A percentile compares a stretch with the other conserved stretches of the same genome.
Evolutionary conservation across 805 yeast genomes (phyloP).

Genomic region (Barnettozyma botsteinii): DNA sequence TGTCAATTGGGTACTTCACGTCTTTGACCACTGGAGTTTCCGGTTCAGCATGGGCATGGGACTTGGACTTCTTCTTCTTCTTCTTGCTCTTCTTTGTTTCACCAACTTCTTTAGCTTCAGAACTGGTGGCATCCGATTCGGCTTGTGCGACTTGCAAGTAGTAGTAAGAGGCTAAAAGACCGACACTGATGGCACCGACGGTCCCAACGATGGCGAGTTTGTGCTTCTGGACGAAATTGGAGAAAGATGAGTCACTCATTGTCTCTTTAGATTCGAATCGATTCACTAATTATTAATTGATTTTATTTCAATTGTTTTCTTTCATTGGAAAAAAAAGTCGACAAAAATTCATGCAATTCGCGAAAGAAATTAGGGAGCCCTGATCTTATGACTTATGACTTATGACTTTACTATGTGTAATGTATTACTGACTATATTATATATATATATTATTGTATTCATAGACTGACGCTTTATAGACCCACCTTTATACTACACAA

Average conservation of each 20-base stretch:
- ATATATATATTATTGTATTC: no score
- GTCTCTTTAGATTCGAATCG: no score
- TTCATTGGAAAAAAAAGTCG: background rate
- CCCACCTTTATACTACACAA: background rate
- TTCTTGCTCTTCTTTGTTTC: slow-evolving; percentile 27
- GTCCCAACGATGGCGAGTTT: slow-evolving; percentile 60
- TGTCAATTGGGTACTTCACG: slow-evolving; percentile 44
- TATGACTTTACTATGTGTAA: no score
- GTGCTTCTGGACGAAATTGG: slow-evolving; percentile 31
- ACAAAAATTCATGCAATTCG: no score
- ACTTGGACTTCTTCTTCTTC: slow-evolving; percentile 42
- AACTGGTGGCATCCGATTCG: slow-evolving; percentile 10
- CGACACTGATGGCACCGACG: slow-evolving; percentile 58
- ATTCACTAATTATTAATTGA: background rate
- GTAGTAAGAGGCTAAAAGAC: slow-evolving; percentile 52
- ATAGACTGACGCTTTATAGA: no score
- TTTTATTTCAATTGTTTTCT: background rate
- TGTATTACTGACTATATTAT: no score
- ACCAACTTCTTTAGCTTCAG: slow-evolving; percentile 12
- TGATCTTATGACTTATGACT: no score
- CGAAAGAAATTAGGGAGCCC: background rate
- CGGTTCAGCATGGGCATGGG: slow-evolving; percentile 15
- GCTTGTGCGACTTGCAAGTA: slow-evolving; percentile 36
- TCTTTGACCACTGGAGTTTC: slow-evolving; percentile 3
- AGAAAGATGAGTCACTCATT: slow-evolving; percentile 10